These are phyloP conservation scores for Podospora sp. DNA, from an alignment of 495 filamentous ascomycete species.

Conservation along the genomic window DNA sequence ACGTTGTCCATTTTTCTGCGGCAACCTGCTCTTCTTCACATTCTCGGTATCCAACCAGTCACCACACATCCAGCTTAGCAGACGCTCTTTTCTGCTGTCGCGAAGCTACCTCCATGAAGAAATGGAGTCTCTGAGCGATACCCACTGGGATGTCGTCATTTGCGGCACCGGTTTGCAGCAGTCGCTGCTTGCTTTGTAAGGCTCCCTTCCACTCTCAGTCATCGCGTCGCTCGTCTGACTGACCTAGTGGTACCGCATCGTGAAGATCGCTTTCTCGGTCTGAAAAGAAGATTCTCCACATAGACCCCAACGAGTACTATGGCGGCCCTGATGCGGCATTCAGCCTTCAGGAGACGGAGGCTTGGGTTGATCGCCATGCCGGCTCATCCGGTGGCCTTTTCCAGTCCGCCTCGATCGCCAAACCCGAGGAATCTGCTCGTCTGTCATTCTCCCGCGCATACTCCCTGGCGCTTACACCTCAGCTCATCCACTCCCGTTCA, in stretches of 20 bases:
- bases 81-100: slow-evolving; percentile 28
- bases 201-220: slow-evolving; percentile 25
- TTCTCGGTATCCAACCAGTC: slow-evolving; percentile 29
- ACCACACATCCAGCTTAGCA: slow-evolving; percentile 22
- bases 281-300: slow-evolving; percentile 85
- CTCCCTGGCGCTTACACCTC: slow-evolving; percentile 80
- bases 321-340: slow-evolving; percentile 85
- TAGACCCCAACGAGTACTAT: slow-evolving; percentile 87
- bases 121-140: slow-evolving; percentile 82
- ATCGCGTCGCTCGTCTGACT: slow-evolving; percentile 57
- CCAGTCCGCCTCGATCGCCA: slow-evolving; percentile 30
- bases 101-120: slow-evolving; percentile 31
- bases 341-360: slow-evolving; percentile 77
- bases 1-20: slow-evolving; percentile 42
- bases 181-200: slow-evolving; percentile 92
- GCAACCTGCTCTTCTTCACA: slow-evolving; percentile 24
- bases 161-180: slow-evolving; percentile 86
- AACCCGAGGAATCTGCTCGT: slow-evolving; percentile 36
- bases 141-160: slow-evolving; percentile 89
- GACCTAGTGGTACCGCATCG: slow-evolving; percentile 55
- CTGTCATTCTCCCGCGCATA: slow-evolving; percentile 74
- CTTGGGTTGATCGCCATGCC: slow-evolving; percentile 60
- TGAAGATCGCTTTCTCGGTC: slow-evolving; percentile 90
- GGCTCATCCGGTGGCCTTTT: slow-evolving; percentile 24
- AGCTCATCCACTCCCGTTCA: slow-evolving; percentile 83